Base-by-base conservation (phyloP, 148 eudicot species). In the Cornus kousa region DNA sequence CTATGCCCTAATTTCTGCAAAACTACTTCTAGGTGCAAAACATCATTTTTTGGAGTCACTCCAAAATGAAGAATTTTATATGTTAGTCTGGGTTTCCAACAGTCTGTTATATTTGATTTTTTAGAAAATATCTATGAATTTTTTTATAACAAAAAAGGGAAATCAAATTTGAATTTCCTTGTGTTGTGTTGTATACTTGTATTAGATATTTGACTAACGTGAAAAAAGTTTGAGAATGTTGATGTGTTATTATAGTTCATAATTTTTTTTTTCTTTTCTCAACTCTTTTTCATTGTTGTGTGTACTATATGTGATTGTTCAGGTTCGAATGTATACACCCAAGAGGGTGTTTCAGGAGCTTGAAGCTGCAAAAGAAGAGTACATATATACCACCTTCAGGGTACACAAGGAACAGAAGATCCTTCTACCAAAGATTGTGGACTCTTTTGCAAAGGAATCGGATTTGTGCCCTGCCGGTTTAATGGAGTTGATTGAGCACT, bases 301-400 rank as follows among this genome's bases (percentile, higher is more conserved):
- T 59, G 19, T 16, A 43, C 23, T 17, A 28, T 28, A 28, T 28
- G 28, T 72, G 55, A 43, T 16, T 22, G 11, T 43, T 68, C 73
- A 95, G 98, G 88, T 95, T 74, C 88, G 91, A 3, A 71, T 88
- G 32, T 96, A 90, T 85, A 89, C 92, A 8, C 89, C 48, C 48
- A 43, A 88, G 84, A 82, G 82, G 62, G 91, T 93, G 60, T 88
- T 84, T 82, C 98, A 91, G 69, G 99, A 93, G 76, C 90, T 96
- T 71, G 91, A 90, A 76, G 82, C 92, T 31, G 94, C 99, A 33
- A 93, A 93, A 84, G 93, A 88, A 80, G 97, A 96, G 60, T 93
- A 96, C 82, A 90, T 96, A 35, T 81, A 86, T 40, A 85, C 85
- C 73, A 89, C 82, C 67, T 79, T 89, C 62, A 86, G 78, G 28